Base-by-base conservation (phyloP, 176 grass and related monocot genomes). In the Oryza coarctata region DNA sequence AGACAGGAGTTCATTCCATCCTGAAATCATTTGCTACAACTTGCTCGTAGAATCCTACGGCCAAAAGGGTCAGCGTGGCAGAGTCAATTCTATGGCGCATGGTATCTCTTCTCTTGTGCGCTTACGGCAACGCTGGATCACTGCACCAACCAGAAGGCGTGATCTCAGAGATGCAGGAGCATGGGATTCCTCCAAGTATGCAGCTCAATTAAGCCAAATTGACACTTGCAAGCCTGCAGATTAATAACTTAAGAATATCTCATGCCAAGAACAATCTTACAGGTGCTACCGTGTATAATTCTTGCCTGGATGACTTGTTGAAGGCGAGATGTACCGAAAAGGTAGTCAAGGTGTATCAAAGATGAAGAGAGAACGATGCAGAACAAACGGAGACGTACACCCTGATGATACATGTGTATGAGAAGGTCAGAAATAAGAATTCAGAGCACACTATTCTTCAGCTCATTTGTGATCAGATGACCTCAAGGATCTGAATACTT, bases 321-420 rank as follows among this genome's bases (percentile, higher is more conserved):
- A 98, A 98, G 82, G 86, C 87, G 12, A 93, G 95, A 26, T 87
- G 89, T 63, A 82, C 84, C 7, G 85, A 89, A 27, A 98, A 90
- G 86, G 95, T 90, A 6, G 82, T 98, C 12, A 88, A 98, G 43
- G 89, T 94, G 41, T 98, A 94, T 45, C 84, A 86, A 55, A 94
- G 82, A 94, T 98, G 95, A 93, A 94, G 76, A 83, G 80, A 61
- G 92, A 94, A 25, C 64, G 67, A 9, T 98, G 95, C 84, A 83
- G 78, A 81, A 86, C 95, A 22, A 94, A 89, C 88, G 0, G 92
- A 98, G 80, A 98, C 95, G 0, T 98, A 94, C 68, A 98, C 92
- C 34, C 82, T 94, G 65, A 93, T 98, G 90, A 94, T 98, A 77
- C 94, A 98, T 74, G 63, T 98, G 3, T 98, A 91, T 41, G 95